Evolutionary conservation across 768 basidiomycete genomes (phyloP).

Genomic region (Dentipellis fragilis): DNA sequence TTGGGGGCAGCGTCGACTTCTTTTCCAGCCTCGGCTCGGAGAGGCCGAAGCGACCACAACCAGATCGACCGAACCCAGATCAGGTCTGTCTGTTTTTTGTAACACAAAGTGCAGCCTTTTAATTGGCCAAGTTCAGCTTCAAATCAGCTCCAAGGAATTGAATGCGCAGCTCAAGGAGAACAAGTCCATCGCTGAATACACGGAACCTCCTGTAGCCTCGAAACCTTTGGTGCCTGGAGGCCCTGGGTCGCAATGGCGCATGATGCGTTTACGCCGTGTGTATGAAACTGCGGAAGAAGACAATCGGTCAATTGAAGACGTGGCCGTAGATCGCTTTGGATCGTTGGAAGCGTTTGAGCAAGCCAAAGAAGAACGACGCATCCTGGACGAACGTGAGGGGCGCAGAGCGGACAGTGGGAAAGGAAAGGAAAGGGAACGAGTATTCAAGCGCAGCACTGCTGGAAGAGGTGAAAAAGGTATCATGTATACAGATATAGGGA

Average conservation of each 20-base stretch:
- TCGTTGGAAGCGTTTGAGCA: constrained; percentile 80
- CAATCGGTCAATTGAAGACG: constrained; percentile 55
- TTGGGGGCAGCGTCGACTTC: constrained; percentile 67
- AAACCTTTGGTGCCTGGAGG: constrained; percentile 68
- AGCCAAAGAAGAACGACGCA: constrained; percentile 74
- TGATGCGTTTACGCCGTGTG: constrained; percentile 88
- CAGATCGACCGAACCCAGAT: constrained; percentile 57
- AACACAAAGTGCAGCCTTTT: constrained; percentile 1
- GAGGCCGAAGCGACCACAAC: constrained; percentile 50
- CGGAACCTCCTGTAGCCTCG: constrained; percentile 30
- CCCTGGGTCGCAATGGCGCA: constrained; percentile 92
- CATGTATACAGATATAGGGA: constrained; percentile 61
- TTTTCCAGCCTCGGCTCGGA: constrained; percentile 84
- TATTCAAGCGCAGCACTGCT: constrained; percentile 13
- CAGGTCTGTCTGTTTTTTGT: constrained; percentile 37
- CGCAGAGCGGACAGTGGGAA: constrained; percentile 30
- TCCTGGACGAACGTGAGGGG: constrained; percentile 76
- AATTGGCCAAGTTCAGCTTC: constrained; percentile 36
- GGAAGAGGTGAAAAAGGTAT: constrained; percentile 39
- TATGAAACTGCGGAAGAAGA: constrained; percentile 91
- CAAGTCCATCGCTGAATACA: constrained; percentile 26
- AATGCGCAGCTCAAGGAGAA: constrained; percentile 47
- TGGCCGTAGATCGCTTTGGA: constrained; percentile 85
- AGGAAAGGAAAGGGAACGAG: constrained; percentile 25
- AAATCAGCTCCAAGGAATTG: constrained; percentile 51